Conservation (phyloP, 2,329 filamentous ascomycete genomes). For the Triangularia verruculosa region DNA sequence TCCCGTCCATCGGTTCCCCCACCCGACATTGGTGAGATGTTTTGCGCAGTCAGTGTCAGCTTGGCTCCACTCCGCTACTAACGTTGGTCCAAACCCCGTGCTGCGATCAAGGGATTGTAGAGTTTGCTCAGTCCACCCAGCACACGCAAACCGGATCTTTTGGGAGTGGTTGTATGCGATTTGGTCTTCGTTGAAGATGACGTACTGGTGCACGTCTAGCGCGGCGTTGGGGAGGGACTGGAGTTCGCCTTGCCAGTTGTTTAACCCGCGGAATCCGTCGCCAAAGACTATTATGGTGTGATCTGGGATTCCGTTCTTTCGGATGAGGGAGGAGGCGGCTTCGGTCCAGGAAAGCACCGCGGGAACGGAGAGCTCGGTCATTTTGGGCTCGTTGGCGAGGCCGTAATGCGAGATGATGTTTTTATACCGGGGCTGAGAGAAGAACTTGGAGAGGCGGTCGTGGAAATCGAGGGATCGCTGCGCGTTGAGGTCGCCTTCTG, state of each 20-base stretch:
- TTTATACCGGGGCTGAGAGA: slow-evolving; percentile 86
- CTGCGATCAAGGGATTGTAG: slow-evolving; percentile 65
- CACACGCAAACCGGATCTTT: slow-evolving; percentile 85
- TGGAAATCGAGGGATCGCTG: slow-evolving; percentile 85
- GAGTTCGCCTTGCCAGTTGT: slow-evolving; percentile 85
- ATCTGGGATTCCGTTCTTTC: slow-evolving; percentile 66
- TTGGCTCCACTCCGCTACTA: slow-evolving; percentile 96
- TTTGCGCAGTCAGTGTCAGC: slow-evolving; percentile 92
- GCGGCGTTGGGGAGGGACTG: slow-evolving; percentile 69
- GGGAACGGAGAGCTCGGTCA: slow-evolving; percentile 66
- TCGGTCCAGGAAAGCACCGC: slow-evolving; percentile 78
- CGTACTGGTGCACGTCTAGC: slow-evolving; percentile 97
- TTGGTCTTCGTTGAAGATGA: slow-evolving; percentile 92
- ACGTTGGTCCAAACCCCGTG: slow-evolving; percentile 85
- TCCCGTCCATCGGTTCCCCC: slow-evolving; percentile 88
- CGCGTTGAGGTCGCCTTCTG: slow-evolving; percentile 72
- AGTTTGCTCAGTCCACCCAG: slow-evolving; percentile 80
- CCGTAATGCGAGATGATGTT: slow-evolving; percentile 93
- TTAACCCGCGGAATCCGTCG: slow-evolving; percentile 89
- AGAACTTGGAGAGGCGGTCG: slow-evolving; percentile 83
- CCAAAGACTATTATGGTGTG: slow-evolving; percentile 77
- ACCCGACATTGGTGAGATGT: slow-evolving; percentile 84
- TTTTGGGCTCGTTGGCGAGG: slow-evolving; percentile 88
- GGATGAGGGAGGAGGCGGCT: slow-evolving; percentile 68
- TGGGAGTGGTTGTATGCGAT: slow-evolving; percentile 76